Conservation (phyloP, 1,139 yeast species). For the Lodderomyces orthopsilosis region DNA sequence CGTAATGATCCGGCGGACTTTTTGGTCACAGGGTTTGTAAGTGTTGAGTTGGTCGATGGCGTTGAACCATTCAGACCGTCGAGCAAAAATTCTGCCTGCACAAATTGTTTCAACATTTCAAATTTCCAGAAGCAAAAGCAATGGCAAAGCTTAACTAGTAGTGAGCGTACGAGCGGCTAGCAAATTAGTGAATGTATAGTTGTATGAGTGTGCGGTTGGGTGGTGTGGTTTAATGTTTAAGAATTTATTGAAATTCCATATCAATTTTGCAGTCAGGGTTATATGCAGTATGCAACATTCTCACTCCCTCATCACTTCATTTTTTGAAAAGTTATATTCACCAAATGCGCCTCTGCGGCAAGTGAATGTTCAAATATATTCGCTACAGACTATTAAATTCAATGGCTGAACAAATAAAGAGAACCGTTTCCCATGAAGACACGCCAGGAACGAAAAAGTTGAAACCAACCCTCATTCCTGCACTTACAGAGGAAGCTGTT, state of each 20-base stretch:
- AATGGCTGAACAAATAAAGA: conserved; percentile 11
- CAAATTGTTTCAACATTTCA: conserved; percentile 11
- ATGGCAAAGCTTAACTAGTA: not conserved
- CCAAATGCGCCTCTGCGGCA: no score
- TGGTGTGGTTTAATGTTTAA: not conserved
- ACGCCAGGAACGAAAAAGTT: not conserved
- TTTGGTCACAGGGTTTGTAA: conserved; percentile 5
- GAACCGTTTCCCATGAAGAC: conserved; percentile 7
- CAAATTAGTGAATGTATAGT: not conserved
- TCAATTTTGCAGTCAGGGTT: conserved; percentile 3
- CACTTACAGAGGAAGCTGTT: conserved; percentile 59
- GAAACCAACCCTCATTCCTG: conserved; percentile 15
- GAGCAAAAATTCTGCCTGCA: conserved; percentile 12
- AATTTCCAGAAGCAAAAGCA: not conserved
- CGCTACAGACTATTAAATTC: conserved; percentile 6
- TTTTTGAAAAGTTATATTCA: not conserved
- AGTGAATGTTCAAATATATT: conserved; percentile 7
- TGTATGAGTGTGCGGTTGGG: not conserved
- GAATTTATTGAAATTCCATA: not conserved
- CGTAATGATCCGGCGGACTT: conserved; percentile 5
- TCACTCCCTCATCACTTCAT: not conserved
- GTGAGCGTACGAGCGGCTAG: not conserved
- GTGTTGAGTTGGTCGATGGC: conserved; percentile 6
- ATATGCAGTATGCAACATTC: not conserved
- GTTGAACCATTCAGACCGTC: conserved; percentile 9